These are phyloP conservation scores for Cutaneotrichosporon cyanovorans DNA, from an alignment of 1,284 basidiomycete genomes.

Conservation along the genomic window DNA sequence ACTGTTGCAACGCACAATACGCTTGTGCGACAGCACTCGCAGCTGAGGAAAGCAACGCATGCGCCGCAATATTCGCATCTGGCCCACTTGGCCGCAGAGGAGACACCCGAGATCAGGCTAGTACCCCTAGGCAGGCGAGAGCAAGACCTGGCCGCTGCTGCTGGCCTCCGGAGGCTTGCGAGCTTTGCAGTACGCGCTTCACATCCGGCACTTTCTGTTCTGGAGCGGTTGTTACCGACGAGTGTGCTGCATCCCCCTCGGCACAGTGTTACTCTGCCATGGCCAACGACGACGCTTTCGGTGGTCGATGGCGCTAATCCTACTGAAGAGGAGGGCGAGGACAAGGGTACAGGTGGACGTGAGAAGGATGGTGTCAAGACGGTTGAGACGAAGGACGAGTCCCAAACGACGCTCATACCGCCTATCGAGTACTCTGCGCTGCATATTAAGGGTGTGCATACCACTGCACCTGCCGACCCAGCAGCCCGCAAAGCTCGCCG, in stretches of 20 bases:
- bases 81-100: background rate
- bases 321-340: too few species aligned
- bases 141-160: conserved; percentile 53
- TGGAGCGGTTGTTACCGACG: conserved; percentile 28
- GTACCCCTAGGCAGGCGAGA: conserved; percentile 70
- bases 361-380: background rate
- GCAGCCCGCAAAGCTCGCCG: conserved; percentile 61
- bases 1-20: conserved; percentile 42
- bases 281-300: conserved; percentile 40
- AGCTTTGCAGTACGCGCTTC: conserved; percentile 53
- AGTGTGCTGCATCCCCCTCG: conserved; percentile 33
- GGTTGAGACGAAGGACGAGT: background rate
- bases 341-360: background rate
- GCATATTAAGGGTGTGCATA: conserved; percentile 77
- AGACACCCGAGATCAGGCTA: conserved; percentile 48
- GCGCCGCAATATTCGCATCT: conserved; percentile 1
- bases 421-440: conserved; percentile 53
- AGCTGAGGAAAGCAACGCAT: too few species aligned
- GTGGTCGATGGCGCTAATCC: conserved; percentile 13
- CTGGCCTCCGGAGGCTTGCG: conserved; percentile 64
- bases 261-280: conserved; percentile 38
- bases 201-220: conserved; percentile 23
- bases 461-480: conserved; percentile 70
- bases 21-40: conserved; percentile 25
- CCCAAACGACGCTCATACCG: conserved; percentile 8